Evolutionary conservation across 208 protist genomes (phyloP), one percentile per base, ranked within the genome.

Genomic region (Crithidia acanthocephali): DNA sequence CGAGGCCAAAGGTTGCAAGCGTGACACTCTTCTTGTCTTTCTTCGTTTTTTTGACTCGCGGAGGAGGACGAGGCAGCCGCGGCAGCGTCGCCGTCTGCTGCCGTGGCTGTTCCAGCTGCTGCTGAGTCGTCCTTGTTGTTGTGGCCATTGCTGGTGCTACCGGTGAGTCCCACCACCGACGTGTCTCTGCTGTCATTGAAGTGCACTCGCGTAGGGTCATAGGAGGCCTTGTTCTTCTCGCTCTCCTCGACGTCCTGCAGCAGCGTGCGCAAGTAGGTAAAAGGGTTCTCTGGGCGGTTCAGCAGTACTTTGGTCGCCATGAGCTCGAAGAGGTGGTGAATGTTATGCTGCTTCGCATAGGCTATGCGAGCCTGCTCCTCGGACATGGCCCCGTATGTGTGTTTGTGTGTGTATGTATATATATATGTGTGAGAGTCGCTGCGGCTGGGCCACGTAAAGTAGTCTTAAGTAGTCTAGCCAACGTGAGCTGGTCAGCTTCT

Each of bases 311-410:
- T 91, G 18, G 89, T 93, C 30, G 94, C 94, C 48, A 98, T 79
- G 6, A 95, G 82, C 76, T 98, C 94, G 72, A 98, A 94, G 37
- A 98, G 74, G 73, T 96, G 91, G 68, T 98, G 94, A 9, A 98
- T 90, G 60, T 98, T 94, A 78, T 96, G 88, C 70, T 83, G 6
- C 63, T 91, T 92, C 72, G 91, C 94, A 80, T 97, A 98, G 1
- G 72, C 79, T 35, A 93, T 79, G 30, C 92, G 88, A 25, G 86
- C 61, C 59, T 87, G 81, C 10, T 96, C 85, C 58, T 96, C 91
- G 28, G 78, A 83, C 77, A 87, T 80, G 42, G 27, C 40, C 59
- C 16, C 32, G 9, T 5, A 11, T 53, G 27, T 53, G 2, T 53
- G 33, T 47, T 51, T 74, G 18, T n/a, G 10, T 58, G 9, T 72